Conservation (phyloP, 2,329 filamentous ascomycete genomes). For the Trichophyton schoenleinii region DNA sequence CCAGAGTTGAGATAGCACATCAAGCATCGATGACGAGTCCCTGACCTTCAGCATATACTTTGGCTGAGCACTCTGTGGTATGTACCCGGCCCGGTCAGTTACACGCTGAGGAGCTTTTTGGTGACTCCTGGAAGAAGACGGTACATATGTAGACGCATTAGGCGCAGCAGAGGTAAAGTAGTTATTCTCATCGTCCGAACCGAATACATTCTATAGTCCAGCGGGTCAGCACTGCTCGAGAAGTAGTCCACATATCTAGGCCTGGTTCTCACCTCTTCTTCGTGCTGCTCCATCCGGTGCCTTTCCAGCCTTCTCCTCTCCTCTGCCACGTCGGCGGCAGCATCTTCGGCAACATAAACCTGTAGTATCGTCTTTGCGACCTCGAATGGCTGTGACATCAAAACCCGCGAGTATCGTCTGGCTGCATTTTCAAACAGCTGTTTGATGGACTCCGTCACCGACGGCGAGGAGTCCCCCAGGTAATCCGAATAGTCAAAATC, state of each 20-base stretch:
- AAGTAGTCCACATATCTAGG: slow-evolving; percentile 1
- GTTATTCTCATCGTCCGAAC: slow-evolving; percentile 61
- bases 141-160: slow-evolving; percentile 31
- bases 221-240: not conserved
- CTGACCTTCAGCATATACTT: slow-evolving; percentile 57
- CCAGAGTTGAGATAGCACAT: slow-evolving; percentile 81
- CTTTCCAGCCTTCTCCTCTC: slow-evolving; percentile 20
- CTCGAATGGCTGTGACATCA: slow-evolving; percentile 92
- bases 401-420: slow-evolving; percentile 81
- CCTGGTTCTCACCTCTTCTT: slow-evolving; percentile 18
- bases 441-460: slow-evolving; percentile 60
- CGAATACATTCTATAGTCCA: slow-evolving; percentile 27
- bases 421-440: slow-evolving; percentile 70
- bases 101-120: slow-evolving; percentile 29
- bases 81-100: slow-evolving; percentile 36
- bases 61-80: slow-evolving; percentile 28
- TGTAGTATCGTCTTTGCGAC: slow-evolving; percentile 91
- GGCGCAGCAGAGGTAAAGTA: slow-evolving; percentile 66
- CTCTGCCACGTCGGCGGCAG: slow-evolving; percentile 23
- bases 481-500: slow-evolving; percentile 91
- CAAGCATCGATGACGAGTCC: slow-evolving; percentile 66
- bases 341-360: slow-evolving; percentile 44
- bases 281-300: slow-evolving; percentile 20
- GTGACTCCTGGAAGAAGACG: slow-evolving; percentile 30
- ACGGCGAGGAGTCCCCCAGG: slow-evolving; percentile 62